Percentiles rank a stretch among this genome's conserved stretches.
Evolutionary conservation across 352 stramenopile species (phyloP).

Genomic region (Pythium brachiatum): DNA sequence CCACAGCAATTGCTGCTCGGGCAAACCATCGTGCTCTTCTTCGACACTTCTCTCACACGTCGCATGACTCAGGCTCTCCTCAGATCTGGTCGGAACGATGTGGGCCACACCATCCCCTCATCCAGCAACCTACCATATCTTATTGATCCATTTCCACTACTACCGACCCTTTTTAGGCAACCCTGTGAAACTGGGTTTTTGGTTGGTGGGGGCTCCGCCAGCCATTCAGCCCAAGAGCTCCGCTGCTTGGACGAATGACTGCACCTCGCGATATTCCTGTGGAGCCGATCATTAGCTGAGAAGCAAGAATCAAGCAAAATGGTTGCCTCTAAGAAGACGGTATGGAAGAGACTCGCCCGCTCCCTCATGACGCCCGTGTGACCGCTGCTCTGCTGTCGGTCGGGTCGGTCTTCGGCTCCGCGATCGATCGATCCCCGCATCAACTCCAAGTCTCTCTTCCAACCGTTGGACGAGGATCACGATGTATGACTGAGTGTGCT

Average conservation of each 20-base stretch:
- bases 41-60: not conserved
- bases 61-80: not conserved
- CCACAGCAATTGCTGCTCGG: not conserved
- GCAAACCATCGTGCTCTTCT: too few relatives aligned
- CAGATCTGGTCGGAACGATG: not conserved
- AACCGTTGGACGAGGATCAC: slow-evolving; percentile 61
- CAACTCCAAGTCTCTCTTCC: slow-evolving; percentile 31
- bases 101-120: not conserved
- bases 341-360: slow-evolving; percentile 54
- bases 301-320: slow-evolving; percentile 80
- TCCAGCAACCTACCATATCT: not conserved
- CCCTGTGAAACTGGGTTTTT: slow-evolving; percentile 8
- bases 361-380: slow-evolving; percentile 18
- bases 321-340: slow-evolving; percentile 91
- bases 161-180: slow-evolving; percentile 5
- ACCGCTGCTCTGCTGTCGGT: not conserved
- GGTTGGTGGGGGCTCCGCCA: slow-evolving; percentile 15
- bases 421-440: slow-evolving; percentile 7
- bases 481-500: slow-evolving; percentile 13
- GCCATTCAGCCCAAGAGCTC: slow-evolving; percentile 8
- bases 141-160: too few relatives aligned
- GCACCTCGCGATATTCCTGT: slow-evolving; percentile 44
- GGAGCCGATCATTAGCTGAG: slow-evolving; percentile 63
- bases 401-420: slow-evolving; percentile 8
- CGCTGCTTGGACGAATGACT: not conserved